Evolutionary conservation across 495 filamentous ascomycete species (phyloP), one percentile per base, ranked within the genome.

Genomic region (Chaetomium cochliodes): DNA sequence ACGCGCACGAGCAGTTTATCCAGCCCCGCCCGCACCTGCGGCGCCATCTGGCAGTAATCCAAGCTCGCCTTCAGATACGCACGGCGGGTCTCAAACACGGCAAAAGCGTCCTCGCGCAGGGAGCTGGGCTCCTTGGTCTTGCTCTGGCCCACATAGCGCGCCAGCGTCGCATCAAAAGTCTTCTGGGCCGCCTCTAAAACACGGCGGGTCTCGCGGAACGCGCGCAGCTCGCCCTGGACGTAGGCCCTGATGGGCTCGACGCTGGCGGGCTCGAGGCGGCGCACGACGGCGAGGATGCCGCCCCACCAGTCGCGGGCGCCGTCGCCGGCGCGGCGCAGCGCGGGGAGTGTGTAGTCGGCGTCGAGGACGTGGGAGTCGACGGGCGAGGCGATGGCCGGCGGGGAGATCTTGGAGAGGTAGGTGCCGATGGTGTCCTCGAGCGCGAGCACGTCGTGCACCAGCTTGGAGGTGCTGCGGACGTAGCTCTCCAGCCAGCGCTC

Each of bases 401-500:
- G 90, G 11, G 84, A 82, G 44, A 88, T 84, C 61, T 88, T 87
- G 37, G 83, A 75, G 12, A 97, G 80, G 72, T 96, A 96, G 52
- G 76, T 81, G 71, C 86, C 88, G 63, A 98, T 85, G 8, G 79
- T 77, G 55, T 84, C 81, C 68, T 94, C 91, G 68, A 93, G 80
- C 25, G 83, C 80, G 20, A 82, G 80, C 53, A 92, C 74, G 69
- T 97, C 94, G 67, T 88, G 81, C 16, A 85, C 82, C 22, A 98
- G 81, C 77, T 90, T 93, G 16, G 87, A 85, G 2, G 91, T 88
- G 20, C 90, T 86, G 73, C 85, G 90, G 62, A 90, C 80, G 74
- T 96, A 97, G 64, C 82, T 84, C 47, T 97, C 93, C 26, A 98
- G 87, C 94, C 94, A 98, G 83, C 85, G 87, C 74, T 98, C 96